A percentile compares a stretch with the other conserved stretches of the same genome.
phyloP scores from a whole-genome alignment of 2,329 filamentous ascomycete genomes.

The Alternaria consortialis region DNA sequence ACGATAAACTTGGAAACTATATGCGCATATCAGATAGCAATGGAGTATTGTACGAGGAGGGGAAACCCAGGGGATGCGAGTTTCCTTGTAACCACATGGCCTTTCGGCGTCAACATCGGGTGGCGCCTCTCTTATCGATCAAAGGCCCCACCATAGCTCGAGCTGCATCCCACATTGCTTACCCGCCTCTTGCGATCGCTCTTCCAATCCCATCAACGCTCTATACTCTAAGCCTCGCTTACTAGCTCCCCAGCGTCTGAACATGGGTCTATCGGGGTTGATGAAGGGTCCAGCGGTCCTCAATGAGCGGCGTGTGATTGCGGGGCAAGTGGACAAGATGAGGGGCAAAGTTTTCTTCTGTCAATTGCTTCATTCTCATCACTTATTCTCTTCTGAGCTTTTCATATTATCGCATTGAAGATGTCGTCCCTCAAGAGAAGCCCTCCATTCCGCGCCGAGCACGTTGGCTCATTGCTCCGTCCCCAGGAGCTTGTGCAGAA shows the following conservation, averaged over 20 bases:
- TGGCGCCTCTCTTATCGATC: constrained; percentile 15
- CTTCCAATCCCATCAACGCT: constrained; percentile 31
- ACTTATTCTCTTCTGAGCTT: constrained; percentile 9
- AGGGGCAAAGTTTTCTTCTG: constrained; percentile 29
- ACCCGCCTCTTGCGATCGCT: constrained; percentile 15
- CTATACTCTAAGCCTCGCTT: constrained; percentile 9
- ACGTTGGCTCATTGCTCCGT: constrained; percentile 75
- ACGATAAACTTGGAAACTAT: background rate
- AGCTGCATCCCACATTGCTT: constrained; percentile 32
- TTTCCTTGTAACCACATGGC: background rate
- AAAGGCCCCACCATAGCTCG: constrained; percentile 37
- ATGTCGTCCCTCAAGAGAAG: constrained; percentile 45
- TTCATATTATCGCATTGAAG: constrained; percentile 39
- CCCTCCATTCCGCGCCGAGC: constrained; percentile 75
- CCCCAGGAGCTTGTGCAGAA: constrained; percentile 69
- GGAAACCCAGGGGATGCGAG: background rate
- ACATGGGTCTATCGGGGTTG: constrained; percentile 19
- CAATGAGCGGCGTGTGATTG: constrained; percentile 27
- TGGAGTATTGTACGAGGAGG: background rate
- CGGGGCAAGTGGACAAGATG: constrained; percentile 34
- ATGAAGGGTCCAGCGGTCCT: constrained; percentile 21
- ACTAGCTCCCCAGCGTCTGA: constrained; percentile 17
- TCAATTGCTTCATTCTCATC: constrained; percentile 10
- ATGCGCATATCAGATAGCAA: background rate
- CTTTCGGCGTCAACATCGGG: constrained; percentile 2